These are phyloP conservation scores for Microbotryomycetes sp. DNA, from an alignment of 1,284 basidiomycete genomes.

Conservation along the genomic window DNA sequence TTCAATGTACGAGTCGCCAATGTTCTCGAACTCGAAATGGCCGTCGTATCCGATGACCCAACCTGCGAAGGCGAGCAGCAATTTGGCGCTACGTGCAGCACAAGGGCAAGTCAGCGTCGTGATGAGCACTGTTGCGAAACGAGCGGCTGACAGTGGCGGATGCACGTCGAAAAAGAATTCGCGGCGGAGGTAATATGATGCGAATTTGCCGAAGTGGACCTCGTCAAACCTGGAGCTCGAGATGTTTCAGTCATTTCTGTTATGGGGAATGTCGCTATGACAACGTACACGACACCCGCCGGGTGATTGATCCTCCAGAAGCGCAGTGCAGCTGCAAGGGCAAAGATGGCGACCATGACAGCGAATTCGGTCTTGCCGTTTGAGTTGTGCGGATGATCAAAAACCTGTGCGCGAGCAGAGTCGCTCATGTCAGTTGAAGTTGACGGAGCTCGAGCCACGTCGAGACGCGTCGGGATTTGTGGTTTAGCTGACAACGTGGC, in stretches of 20 bases:
- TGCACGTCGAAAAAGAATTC: constrained; percentile 99
- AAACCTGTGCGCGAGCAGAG: too few relatives aligned
- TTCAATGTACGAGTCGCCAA: constrained; percentile 84
- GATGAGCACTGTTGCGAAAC: too few relatives aligned
- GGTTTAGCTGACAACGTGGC: too few relatives aligned
- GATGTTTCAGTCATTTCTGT: neutral
- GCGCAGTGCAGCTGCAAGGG: constrained; percentile 51
- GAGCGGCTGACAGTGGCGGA: constrained; percentile 59
- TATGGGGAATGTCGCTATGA: neutral
- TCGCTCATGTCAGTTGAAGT: too few relatives aligned
- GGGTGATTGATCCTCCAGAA: constrained; percentile 93
- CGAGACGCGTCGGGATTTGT: too few relatives aligned
- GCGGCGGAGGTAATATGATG: constrained; percentile 77
- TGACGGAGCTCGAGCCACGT: too few relatives aligned
- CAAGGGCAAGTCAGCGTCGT: neutral
- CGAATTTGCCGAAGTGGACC: constrained; percentile 73
- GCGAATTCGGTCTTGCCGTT: constrained; percentile 15
- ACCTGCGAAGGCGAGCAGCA: constrained; percentile 82
- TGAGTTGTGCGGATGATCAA: constrained; percentile 2
- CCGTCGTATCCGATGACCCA: constrained; percentile 97
- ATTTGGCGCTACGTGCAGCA: constrained; percentile 54
- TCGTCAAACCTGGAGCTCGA: constrained; percentile 72
- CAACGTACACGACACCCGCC: constrained; percentile 81
- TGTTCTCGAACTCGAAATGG: constrained; percentile 85
- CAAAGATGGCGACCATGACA: constrained; percentile 23